Base-by-base conservation (phyloP, 306 rosid species). In the Prunus armeniaca region DNA sequence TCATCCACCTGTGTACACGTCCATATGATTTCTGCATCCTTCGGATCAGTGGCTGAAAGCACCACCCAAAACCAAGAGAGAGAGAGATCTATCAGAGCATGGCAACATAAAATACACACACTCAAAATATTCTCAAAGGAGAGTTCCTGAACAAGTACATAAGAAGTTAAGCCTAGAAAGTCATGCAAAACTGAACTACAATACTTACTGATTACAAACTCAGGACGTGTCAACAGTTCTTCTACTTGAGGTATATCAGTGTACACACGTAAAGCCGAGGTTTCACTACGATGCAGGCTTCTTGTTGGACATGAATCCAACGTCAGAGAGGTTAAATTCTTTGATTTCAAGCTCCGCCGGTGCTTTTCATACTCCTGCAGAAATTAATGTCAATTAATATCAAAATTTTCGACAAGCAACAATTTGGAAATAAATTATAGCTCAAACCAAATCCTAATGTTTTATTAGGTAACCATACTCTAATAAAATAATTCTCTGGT, bases 11-110 rank as follows among this genome's bases (percentile, higher is more conserved):
- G 98, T 64, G 74, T 57, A 74, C 98, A 25, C 27, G 96, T 89
- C 98, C 98, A 94, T 85, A 94, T 85, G 75, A 94, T 90, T 78
- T 92, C 95, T 20, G 98, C 97, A 76, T 88, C 93, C 82, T 89
- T 92, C 64, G 91, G 92, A 76, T 92, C 96, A 71, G 73, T 85
- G 65, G 90, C 98, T 94, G 82, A 30, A 86, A 80, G 82, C 74
- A 82, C 54, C 34, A 20, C 24, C 56, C 51, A 30, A 57, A n/a
- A 18, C 25, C 38, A 5, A 30, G 28, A 38, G 49, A 65, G 52
- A 65, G 67, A 72, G 64, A 68, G 51, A 73, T 51, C 51, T 58
- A 38, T 78, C 76, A 84, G 77, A 76, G 25, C 30, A 78, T 68
- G 57, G 76, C 45, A 83, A 50, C 57, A 63, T 67, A 58, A 18